Conservation (phyloP, 2,329 filamentous ascomycete genomes). For the Penicillium griseofulvum region DNA sequence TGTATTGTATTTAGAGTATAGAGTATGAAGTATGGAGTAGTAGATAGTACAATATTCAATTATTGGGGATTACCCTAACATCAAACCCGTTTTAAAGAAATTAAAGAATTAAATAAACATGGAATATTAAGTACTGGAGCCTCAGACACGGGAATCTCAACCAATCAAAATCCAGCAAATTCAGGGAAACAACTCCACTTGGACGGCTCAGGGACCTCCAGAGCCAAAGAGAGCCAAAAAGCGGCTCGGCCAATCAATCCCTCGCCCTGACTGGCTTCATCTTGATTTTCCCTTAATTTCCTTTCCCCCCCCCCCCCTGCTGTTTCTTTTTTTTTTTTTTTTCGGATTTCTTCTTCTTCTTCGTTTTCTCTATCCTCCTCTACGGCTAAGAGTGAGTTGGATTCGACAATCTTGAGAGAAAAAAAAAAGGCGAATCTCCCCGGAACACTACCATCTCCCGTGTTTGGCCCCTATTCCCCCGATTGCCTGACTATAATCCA, state of each 20-base stretch:
- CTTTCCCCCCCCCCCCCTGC: not conserved
- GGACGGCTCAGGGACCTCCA: not conserved
- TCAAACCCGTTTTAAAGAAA: not conserved
- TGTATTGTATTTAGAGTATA: not conserved
- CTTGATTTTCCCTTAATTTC: conserved; percentile 6
- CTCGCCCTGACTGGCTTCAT: conserved; percentile 10
- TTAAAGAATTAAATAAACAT: not conserved
- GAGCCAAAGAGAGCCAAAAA: not conserved
- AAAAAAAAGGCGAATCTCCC: not conserved
- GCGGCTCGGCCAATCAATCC: conserved; percentile 11
- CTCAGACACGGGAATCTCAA: not conserved
- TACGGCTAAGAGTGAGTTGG: not conserved
- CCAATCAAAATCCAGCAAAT: not conserved
- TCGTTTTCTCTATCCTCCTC: not conserved
- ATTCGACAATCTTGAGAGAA: not conserved
- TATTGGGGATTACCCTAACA: not conserved
- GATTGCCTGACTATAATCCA: conserved; percentile 3
- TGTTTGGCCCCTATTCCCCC: conserved; percentile 10
- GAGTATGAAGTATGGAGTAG: no score
- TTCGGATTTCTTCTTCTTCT: not conserved
- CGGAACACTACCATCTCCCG: not conserved
- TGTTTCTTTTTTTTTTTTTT: not conserved
- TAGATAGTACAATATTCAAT: not conserved
- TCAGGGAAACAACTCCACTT: not conserved
- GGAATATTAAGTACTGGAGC: not conserved